These are phyloP conservation scores for Trapa bicornis DNA, from an alignment of 345 rosid genomes.

Conservation along the genomic window DNA sequence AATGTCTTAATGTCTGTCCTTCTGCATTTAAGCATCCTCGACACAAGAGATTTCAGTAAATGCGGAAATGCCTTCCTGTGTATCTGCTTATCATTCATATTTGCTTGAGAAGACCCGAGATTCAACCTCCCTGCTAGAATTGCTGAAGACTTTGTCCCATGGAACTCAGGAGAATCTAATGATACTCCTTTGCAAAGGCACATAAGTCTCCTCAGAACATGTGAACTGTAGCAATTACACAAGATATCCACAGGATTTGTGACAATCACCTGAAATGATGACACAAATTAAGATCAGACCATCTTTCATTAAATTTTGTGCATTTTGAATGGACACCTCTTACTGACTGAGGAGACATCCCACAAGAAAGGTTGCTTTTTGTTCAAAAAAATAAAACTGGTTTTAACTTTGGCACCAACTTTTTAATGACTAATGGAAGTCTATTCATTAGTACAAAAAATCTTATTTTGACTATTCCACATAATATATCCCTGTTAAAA, in stretches of 20 bases:
- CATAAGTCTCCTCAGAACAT: conserved; percentile 85
- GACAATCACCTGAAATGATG: conserved; percentile 42
- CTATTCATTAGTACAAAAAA: too few relatives aligned
- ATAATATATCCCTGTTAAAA: not conserved
- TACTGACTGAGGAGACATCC: not conserved
- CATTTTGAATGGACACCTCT: not conserved
- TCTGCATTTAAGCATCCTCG: conserved; percentile 47
- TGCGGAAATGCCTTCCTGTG: conserved; percentile 53
- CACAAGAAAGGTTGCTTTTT: not conserved
- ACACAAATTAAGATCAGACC: not conserved
- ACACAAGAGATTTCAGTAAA: conserved; percentile 44
- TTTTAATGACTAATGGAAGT: too few relatives aligned
- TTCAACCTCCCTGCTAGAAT: conserved; percentile 63
- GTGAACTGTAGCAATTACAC: conserved; percentile 79
- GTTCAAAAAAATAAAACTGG: not conserved
- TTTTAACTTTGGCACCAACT: not conserved
- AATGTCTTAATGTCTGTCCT: conserved; percentile 35
- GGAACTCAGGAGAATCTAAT: conserved; percentile 55
- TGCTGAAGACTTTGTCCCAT: conserved; percentile 49
- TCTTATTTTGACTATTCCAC: not conserved
- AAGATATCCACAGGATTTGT: conserved; percentile 50
- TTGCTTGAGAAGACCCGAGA: conserved; percentile 27
- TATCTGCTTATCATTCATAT: conserved; percentile 18
- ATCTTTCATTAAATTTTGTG: not conserved
- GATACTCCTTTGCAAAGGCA: conserved; percentile 84